These are phyloP conservation scores for Fusarium sp. DNA, from an alignment of 2,329 filamentous ascomycete species.

Conservation along the genomic window DNA sequence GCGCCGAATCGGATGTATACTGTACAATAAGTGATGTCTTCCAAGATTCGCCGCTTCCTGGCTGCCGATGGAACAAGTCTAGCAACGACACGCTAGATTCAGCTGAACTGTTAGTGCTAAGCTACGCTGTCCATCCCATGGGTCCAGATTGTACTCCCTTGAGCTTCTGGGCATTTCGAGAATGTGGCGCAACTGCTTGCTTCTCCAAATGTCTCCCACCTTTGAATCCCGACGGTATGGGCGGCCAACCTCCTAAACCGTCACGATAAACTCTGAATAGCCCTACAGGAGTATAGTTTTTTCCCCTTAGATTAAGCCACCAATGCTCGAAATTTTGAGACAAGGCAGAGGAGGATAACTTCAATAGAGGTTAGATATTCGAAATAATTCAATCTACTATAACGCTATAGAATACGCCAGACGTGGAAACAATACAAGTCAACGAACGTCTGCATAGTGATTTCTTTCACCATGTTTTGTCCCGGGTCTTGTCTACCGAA, in stretches of 20 bases:
- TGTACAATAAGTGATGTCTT: not conserved
- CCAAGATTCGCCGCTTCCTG: not conserved
- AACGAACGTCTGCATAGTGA: conserved; percentile 20
- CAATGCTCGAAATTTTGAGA: conserved; percentile 7
- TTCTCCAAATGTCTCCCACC: conserved; percentile 22
- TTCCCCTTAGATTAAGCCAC: not conserved
- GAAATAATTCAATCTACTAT: conserved; percentile 15
- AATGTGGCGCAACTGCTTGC: conserved; percentile 18
- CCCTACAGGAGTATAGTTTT: not conserved
- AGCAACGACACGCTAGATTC: not conserved
- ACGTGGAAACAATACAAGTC: conserved; percentile 17
- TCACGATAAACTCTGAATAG: conserved; percentile 7
- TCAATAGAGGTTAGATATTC: conserved; percentile 16
- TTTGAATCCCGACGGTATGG: conserved; percentile 27
- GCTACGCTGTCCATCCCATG: not conserved
- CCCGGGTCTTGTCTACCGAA: conserved; percentile 9
- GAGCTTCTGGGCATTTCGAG: conserved; percentile 1
- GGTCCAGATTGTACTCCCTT: conserved; percentile 18
- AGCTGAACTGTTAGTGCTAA: conserved; percentile 1
- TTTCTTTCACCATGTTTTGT: conserved; percentile 18
- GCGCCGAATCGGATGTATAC: not conserved
- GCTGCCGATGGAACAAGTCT: conserved; percentile 4
- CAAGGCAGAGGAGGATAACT: conserved; percentile 2
- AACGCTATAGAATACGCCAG: not conserved
- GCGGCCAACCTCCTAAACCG: conserved; percentile 12